Evolutionary conservation across 2,329 filamentous ascomycete species (phyloP).

Genomic region (Xylariales sp.): DNA sequence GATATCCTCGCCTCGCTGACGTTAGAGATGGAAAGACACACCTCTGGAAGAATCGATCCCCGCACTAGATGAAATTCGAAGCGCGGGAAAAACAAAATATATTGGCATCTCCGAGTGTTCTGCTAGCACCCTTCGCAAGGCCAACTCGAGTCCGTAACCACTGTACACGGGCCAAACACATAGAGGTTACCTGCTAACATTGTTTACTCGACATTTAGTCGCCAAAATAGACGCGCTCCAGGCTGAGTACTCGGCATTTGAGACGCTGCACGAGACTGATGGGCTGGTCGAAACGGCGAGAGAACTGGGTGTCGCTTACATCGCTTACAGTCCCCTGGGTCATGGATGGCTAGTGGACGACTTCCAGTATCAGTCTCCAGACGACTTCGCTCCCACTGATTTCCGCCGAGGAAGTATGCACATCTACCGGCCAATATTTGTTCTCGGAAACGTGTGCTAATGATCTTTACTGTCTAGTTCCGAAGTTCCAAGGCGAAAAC

Average conservation of each 20-base stretch:
- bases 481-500: conserved; percentile 37
- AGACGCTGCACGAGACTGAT: conserved; percentile 42
- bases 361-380: conserved; percentile 34
- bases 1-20: too few species aligned
- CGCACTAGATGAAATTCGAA: conserved; percentile 34
- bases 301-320: conserved; percentile 39
- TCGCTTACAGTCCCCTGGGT: conserved; percentile 37
- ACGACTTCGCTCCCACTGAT: conserved; percentile 39
- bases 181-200: too few species aligned
- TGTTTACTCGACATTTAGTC: too few species aligned
- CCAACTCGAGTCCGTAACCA: conserved; percentile 38
- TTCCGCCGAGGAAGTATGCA: conserved; percentile 32
- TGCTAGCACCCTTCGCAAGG: conserved; percentile 43
- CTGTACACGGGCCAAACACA: too few species aligned
- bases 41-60: conserved; percentile 42
- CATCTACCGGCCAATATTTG: conserved; percentile 11
- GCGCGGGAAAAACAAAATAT: conserved; percentile 48
- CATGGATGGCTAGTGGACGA: conserved; percentile 42
- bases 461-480: conserved; percentile 10
- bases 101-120: conserved; percentile 47
- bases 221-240: conserved; percentile 47
- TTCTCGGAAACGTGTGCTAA: conserved; percentile 10
- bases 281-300: conserved; percentile 38
- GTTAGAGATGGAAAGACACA: too few species aligned
- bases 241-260: conserved; percentile 47